These are phyloP conservation scores for Thielaviopsis punctulata DNA, from an alignment of 2,329 filamentous ascomycete species.

Conservation along the genomic window DNA sequence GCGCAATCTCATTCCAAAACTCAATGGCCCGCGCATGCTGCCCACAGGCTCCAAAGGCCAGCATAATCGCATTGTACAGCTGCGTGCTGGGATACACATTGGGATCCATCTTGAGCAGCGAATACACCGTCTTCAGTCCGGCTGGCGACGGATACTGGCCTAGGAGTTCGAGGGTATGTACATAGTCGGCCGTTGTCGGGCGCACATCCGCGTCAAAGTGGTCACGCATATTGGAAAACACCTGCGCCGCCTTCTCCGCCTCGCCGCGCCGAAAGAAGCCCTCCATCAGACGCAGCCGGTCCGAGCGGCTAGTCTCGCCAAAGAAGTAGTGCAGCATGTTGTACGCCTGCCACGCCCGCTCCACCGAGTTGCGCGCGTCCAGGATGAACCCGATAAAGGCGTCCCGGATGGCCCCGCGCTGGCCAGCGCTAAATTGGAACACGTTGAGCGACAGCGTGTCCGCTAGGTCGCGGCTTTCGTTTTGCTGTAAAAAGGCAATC, in stretches of 20 bases:
- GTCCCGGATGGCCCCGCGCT: slow-evolving; percentile 49
- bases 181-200: slow-evolving; percentile 59
- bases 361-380: slow-evolving; percentile 42
- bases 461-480: slow-evolving; percentile 62
- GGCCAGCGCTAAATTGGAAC: slow-evolving; percentile 49
- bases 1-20: slow-evolving; percentile 73
- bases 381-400: slow-evolving; percentile 52
- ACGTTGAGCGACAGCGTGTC: slow-evolving; percentile 66
- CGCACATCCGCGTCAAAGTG: slow-evolving; percentile 45
- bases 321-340: slow-evolving; percentile 48
- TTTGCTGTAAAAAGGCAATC: slow-evolving; percentile 53
- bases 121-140: slow-evolving; percentile 61
- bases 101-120: slow-evolving; percentile 89
- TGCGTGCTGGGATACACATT: slow-evolving; percentile 58
- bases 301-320: slow-evolving; percentile 44
- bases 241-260: slow-evolving; percentile 67
- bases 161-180: slow-evolving; percentile 60
- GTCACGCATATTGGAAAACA: slow-evolving; percentile 90
- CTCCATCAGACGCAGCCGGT: slow-evolving; percentile 60
- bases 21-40: slow-evolving; percentile 50
- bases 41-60: slow-evolving; percentile 60
- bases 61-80: slow-evolving; percentile 71
- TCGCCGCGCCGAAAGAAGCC: slow-evolving; percentile 62
- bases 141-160: slow-evolving; percentile 36
- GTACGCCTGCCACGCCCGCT: slow-evolving; percentile 48